Evolutionary conservation across 2,329 filamentous ascomycete genomes (phyloP).

Genomic region (Cladosporium velox): DNA sequence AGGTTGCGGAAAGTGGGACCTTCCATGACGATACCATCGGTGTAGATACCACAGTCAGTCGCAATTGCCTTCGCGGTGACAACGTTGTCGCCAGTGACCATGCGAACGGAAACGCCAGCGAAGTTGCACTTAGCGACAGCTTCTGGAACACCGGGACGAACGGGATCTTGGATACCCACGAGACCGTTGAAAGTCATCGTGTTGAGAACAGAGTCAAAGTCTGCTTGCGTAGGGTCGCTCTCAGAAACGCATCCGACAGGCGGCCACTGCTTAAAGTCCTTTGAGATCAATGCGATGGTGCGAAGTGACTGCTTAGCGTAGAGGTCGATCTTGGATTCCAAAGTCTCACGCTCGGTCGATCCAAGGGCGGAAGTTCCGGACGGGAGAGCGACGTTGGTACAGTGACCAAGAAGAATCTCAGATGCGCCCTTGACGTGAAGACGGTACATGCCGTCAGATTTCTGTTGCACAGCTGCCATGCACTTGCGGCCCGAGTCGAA

Average conservation of each 20-base stretch:
- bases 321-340: slow-evolving; percentile 69
- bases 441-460: slow-evolving; percentile 56
- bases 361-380: slow-evolving; percentile 57
- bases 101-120: slow-evolving; percentile 71
- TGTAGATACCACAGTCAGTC: slow-evolving; percentile 68
- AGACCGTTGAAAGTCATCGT: slow-evolving; percentile 73
- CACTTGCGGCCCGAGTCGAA: slow-evolving; percentile 70
- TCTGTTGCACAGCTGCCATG: slow-evolving; percentile 65
- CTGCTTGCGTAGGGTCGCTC: slow-evolving; percentile 63
- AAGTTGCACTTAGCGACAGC: slow-evolving; percentile 67
- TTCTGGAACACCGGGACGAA: slow-evolving; percentile 66
- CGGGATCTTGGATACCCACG: slow-evolving; percentile 74
- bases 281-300: slow-evolving; percentile 81
- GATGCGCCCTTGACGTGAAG: slow-evolving; percentile 57
- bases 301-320: slow-evolving; percentile 80
- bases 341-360: slow-evolving; percentile 56
- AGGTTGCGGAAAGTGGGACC: slow-evolving; percentile 49
- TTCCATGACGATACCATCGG: slow-evolving; percentile 48
- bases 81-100: slow-evolving; percentile 74
- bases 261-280: slow-evolving; percentile 81
- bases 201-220: slow-evolving; percentile 68
- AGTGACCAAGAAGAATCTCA: slow-evolving; percentile 52
- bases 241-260: slow-evolving; percentile 63
- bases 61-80: slow-evolving; percentile 75
- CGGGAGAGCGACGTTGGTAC: slow-evolving; percentile 57